Base-by-base conservation (phyloP, 192 early-diverging fungal genomes). In the Linnemannia hyalina region DNA sequence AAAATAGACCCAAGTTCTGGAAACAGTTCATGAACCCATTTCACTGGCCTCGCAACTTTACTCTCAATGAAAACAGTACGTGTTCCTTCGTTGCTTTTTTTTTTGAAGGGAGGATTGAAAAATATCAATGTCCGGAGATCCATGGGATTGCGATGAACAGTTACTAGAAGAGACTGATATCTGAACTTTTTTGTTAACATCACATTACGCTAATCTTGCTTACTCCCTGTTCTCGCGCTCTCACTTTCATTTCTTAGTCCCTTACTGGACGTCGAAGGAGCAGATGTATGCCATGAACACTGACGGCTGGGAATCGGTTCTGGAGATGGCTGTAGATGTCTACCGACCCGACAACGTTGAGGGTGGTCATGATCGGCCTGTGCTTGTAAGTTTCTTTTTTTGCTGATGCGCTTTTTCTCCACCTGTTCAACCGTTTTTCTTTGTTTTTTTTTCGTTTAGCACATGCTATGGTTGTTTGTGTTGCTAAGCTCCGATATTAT, bases 251-350 rank as follows among this genome's bases (percentile, higher is more conserved):
- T 46, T 47, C 42, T n/a, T 75, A 86, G 84, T 86, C 32, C 80
- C 78, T 41, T 86, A 86, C 63, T 86, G 79, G 79, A 71, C 57
- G 2, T 41, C 60, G 20, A 57, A 65, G 26, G 84, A 86, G 47
- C 79, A 81, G 38, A 22, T 75, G 40, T 54, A 60, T 36, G 73
- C 44, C 4, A 72, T 81, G 44, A 32, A 41, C n/a, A 63, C 72
- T 1, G 84, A 89, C 65, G 84, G 76, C 22, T 86, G 78, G 76
- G 71, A 89, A 36, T 76, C 84, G n/a, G 73, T 81, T 38, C 72
- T 76, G 7, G 70, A 81, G 8, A 83, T 89, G 85, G 77, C 78
- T 40, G 52, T 89, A 40, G 88, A 89, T 75, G 54, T 89, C 57
- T 89, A 83, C 44, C 74, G 68, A 47, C 84, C 78, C 13, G 83